Base-by-base conservation (phyloP, 257 asterid species). In the Gardenia jasminoides region DNA sequence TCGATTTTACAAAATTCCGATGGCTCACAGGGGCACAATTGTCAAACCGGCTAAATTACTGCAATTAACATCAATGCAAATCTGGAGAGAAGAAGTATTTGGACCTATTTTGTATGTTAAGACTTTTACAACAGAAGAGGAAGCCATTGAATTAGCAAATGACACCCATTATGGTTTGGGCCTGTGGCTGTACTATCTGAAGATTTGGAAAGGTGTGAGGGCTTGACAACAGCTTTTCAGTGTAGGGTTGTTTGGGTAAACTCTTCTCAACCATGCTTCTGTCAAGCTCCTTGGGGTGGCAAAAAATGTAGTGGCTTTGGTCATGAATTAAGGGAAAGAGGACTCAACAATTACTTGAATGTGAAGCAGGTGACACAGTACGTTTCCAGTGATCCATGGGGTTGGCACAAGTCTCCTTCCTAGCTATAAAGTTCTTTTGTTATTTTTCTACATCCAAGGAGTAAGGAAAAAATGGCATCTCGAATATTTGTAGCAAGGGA, bases 231-330 rank as follows among this genome's bases (percentile, higher is more conserved):
- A 93, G 99, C 98, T 68, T 90, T 95, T 79, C 97, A 95, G 69
- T 77, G 81, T 1, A 98, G 99, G 58, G 84, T 92, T 17, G 96
- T 95, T 20, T 93, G 99, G 99, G 84, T 92, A 26, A 95, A 93
- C 86, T 95, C 97, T 86, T 93, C 99, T 24, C 98, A 92, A 87
- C 99, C 98, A 31, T 89, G 97, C 92, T 93, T 95, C 89, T 69
- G 87, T 76, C 96, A 95, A 79, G 97, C 97, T 78, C 99, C 99
- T 17, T 95, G 97, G 98, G 99, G 99, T 73, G 99, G 99, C 84
- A 91, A 83, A 86, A 95, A 92, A 83, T 96, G 93, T 22, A 95
- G 99, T 81, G 99, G 98, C 46, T 95, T 93, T 85, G 99, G 99
- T 52, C 98, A 97, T 68, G 99, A 95, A 82, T 94, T 95, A 71